Evolutionary conservation across 257 asterid species (phyloP).

Genomic region (Solanum rostratum): DNA sequence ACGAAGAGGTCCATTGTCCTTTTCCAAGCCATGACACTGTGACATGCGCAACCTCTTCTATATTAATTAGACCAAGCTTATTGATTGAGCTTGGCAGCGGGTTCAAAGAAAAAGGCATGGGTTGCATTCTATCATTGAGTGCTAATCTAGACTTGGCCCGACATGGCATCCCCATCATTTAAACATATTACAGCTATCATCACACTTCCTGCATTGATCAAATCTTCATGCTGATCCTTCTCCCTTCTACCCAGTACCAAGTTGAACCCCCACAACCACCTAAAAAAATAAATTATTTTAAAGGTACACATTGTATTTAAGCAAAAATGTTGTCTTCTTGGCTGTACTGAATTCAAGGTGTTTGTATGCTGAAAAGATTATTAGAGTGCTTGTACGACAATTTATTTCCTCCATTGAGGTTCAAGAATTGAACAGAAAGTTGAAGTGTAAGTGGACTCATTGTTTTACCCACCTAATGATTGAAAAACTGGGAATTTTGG

Average conservation of each 20-base stretch:
- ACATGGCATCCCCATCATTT: constrained; percentile 14
- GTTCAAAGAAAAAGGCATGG: constrained; percentile 55
- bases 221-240: constrained; percentile 48
- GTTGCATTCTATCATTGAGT: constrained; percentile 63
- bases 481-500: not conserved
- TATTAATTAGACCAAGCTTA: constrained; percentile 18
- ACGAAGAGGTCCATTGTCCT: constrained; percentile 58
- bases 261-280: not conserved
- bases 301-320: not conserved
- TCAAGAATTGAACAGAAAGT: not conserved
- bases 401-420: not conserved
- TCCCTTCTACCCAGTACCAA: not conserved
- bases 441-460: not conserved
- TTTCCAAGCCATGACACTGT: constrained; percentile 30
- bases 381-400: not conserved
- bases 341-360: not conserved
- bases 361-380: not conserved
- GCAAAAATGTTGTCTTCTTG: not conserved
- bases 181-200: constrained; percentile 12
- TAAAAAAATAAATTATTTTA: not conserved
- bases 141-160: constrained; percentile 55
- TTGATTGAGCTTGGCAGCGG: constrained; percentile 22
- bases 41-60: constrained; percentile 67
- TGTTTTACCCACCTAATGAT: not conserved
- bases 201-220: constrained; percentile 45